Evolutionary conservation across 169 alveolate species (phyloP), one percentile per base, ranked within the genome.

Genomic region (Plasmodium adleri): DNA sequence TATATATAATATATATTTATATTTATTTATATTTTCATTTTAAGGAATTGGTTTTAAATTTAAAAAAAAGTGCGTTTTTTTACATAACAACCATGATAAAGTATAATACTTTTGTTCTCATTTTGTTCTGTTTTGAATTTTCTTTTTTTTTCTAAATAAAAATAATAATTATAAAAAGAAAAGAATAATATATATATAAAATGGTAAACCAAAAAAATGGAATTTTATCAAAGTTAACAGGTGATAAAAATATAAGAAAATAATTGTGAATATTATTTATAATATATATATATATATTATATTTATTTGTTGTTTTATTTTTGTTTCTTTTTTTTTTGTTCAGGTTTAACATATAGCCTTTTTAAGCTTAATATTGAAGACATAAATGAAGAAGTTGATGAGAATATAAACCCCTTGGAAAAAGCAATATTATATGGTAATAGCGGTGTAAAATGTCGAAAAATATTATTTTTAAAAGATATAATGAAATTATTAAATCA

Each of bases 151-250:
- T 43, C 43, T 10, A 24, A 22, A 32, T 26, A 49, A 47, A 74
- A 50, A 22, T 52, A 72, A 8, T 8, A 58, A 68, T 56, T 17
- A 47, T 56, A 22, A 43, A 12, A 24, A 62, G 22, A 39, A 39
- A 62, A 62, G 3, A 62, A 62, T 5, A 17, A 62, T 22, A 24
- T 62, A 62, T 24, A 24, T 5, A 62, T 17, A 83, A 83, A 68
- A 83, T 83, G 91, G 91, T 62, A 43, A 83, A 45, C 26, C 59
- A 47, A 26, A 70, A 56, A 17, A 83, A 58, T 68, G 83, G 83
- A 45, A 67, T 83, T 59, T 56, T 68, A 47, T 58, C 91, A 20
- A 83, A 83, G 74, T 32, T 83, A 52, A 58, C 91, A 83, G 91
- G 91, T 83, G 70, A 66, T 32, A 39, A 39, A 39, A 39, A 39